Base-by-base conservation (phyloP, 305 asterid genomes). In the Solanum hybrid region DNA sequence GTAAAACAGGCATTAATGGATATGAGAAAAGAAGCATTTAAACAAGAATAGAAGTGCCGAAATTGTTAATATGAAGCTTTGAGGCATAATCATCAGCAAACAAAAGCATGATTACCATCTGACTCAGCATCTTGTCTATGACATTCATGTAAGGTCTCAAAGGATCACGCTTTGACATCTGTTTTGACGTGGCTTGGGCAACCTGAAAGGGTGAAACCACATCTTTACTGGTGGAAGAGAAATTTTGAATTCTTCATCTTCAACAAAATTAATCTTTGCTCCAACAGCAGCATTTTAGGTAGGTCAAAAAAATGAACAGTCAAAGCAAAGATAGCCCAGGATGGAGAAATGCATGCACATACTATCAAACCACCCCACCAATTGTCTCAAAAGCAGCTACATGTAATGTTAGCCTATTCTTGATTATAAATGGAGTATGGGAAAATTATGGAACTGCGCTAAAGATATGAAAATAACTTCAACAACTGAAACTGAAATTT, bases 101-200 rank as follows among this genome's bases (percentile, higher is more conserved):
- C 77, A 46, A 37, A 89, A 92, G 91, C 87, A 80, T 78, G 88
- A 89, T 89, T 94, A 96, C 98, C 98, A 96, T 95, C 89, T 92
- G 94, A 76, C 42, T 88, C 93, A 94, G 88, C 98, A 94, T 94
- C 88, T 92, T 93, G 90, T 96, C 98, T 37, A 96, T 95, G 86
- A 95, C 90, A 87, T 90, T 94, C 98, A 96, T 96, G 93, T 92
- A 96, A 7, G 93, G 94, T 91, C 93, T 96, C 74, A 96, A 91
- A 37, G 98, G 97, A 92, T 95, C 97, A 26, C 97, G 96, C 94
- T 91, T 94, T 2, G 98, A 93, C 95, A 96, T 96, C 92, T 96
- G 97, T 91, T 94, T 96, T 77, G 97, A 95, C 61, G 96, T 96
- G 87, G 95, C 97, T 94, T 96, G 97, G 90, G 98, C 93, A 92